Evolutionary conservation across 305 asterid species (phyloP), one percentile per base, ranked within the genome.

Genomic region (Fraxinus velutina): DNA sequence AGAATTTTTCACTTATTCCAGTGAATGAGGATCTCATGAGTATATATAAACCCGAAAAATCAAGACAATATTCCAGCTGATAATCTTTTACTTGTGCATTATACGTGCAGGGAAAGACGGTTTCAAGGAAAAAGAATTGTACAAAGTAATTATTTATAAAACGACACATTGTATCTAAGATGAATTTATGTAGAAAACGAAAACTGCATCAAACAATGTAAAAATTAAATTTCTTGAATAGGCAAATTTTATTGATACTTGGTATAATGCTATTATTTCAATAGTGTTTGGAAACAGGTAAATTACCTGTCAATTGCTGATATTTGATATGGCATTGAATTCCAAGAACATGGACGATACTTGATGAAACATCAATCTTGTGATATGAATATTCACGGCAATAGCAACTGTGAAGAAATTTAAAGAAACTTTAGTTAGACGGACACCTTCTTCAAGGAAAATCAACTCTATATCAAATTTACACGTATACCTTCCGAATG

Each of bases 281-380:
- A 6, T 19, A 60, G 4, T 21, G 13, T 60, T 9, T 2, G 32
- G 71, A 12, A 73, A 66, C 36, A 3, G 78, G 21, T 79, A 15
- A 79, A 34, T 39, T 82, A 87, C 90, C 88, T 83, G 83, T 78
- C 37, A 75, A 68, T 68, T 81, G 42, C 75, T 71, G 84, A 78
- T 19, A 57, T 47, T 78, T 75, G 21, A 73, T 39, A 76, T 32
- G 71, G 81, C 17, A 57, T 75, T 27, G 36, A 21, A 52, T 42
- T 27, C 75, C 83, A 57, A 78, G 21, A 78, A 68, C 9, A 77
- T 82, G 66, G 57, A 60, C 71, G 7, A 50, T 52, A 15, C 80
- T 3, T 52, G 71, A 55, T 50, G 55, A 71, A 77, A 73, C 10
- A 19, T 10, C 52, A 3, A 29, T 34, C 7, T 74, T 71, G 24